Base-by-base conservation (phyloP, 176 grass and related monocot genomes). In the Secale cereale region DNA sequence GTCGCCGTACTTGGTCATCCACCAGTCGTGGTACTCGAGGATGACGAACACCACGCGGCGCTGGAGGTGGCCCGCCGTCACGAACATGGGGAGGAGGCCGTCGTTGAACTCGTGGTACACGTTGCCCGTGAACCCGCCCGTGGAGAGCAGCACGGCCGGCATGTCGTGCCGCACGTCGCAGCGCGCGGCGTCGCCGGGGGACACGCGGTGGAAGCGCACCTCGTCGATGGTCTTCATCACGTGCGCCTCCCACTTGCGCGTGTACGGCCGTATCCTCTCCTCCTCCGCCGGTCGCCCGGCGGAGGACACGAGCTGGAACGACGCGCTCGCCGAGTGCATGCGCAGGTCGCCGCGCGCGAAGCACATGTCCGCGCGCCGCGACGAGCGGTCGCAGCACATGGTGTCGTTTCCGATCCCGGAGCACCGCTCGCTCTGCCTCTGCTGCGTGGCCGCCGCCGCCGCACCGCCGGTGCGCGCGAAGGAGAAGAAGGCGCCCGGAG, bases 91-190 rank as follows among this genome's bases (percentile, higher is more conserved):
- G 33, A 98, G 78, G 61, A 98, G 88, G 61, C 93, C 97, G 83
- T 98, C 97, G 81, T 94, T 98, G 93, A 98, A 98, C 65, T 95
- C 93, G 81, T 98, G 97, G 70, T 94, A 98, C 46, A 95, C 91
- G 80, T 98, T 98, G 10, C 93, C 97, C 22, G 97, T 98, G 85
- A 92, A 98, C 6, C 93, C 97, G 54, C 97, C 97, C 6, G 93
- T 94, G 12, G 94, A 99, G 84, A 99, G 95, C 2, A 99, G 66
- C 27, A 99, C 76, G 1, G 97, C 97, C 16, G 97, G 97, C 17
- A 94, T 88, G 30, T 92, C 84, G 52, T 96, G 90, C 1, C 35
- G 57, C 29, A 93, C 94, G 72, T 95, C 91, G 86, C 97, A 99
- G 10, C 62, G 89, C 79, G 65, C 73, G 3, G 88, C 72, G 75